These are phyloP conservation scores for Rubroboletus satanas DNA, from an alignment of 768 basidiomycete species.

Conservation along the genomic window DNA sequence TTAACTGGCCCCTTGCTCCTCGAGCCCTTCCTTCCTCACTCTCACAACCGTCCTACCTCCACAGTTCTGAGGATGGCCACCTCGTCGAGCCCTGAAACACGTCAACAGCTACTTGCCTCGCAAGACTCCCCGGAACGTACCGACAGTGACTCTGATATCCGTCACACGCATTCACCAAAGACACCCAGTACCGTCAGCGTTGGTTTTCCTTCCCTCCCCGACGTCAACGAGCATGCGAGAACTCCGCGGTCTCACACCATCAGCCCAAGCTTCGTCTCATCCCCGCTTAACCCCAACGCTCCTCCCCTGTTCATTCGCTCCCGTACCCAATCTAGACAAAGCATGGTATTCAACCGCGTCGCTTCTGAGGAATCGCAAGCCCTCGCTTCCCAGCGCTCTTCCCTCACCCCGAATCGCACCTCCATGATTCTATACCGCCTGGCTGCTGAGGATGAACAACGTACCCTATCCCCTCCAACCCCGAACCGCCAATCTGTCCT, in stretches of 20 bases:
- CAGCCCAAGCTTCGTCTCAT: constrained; percentile 40
- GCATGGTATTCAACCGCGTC: constrained; percentile 40
- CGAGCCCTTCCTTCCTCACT: background rate
- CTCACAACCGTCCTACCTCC: constrained; percentile 3
- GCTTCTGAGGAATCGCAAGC: constrained; percentile 44
- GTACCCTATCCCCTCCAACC: constrained; percentile 33
- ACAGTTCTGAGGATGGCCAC: constrained; percentile 26
- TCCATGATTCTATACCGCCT: constrained; percentile 70
- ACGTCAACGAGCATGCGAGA: constrained; percentile 3
- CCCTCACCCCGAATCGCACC: constrained; percentile 35
- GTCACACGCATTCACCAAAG: constrained; percentile 3
- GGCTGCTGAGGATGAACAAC: constrained; percentile 34
- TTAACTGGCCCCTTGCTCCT: background rate
- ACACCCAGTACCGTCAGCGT: constrained; percentile 26
- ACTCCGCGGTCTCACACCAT: constrained; percentile 27
- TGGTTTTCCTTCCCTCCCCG: constrained; percentile 31
- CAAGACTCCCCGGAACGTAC: background rate
- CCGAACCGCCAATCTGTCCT: constrained; percentile 41
- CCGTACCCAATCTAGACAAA: constrained; percentile 39
- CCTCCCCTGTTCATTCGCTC: constrained; percentile 28
- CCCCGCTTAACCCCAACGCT: constrained; percentile 49
- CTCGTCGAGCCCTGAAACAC: constrained; percentile 52
- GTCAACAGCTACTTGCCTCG: constrained; percentile 37
- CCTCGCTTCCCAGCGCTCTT: constrained; percentile 28
- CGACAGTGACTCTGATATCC: constrained; percentile 8